Evolutionary conservation across 2,329 filamentous ascomycete species (phyloP).

Genomic region (Mycosphaerella sp.): DNA sequence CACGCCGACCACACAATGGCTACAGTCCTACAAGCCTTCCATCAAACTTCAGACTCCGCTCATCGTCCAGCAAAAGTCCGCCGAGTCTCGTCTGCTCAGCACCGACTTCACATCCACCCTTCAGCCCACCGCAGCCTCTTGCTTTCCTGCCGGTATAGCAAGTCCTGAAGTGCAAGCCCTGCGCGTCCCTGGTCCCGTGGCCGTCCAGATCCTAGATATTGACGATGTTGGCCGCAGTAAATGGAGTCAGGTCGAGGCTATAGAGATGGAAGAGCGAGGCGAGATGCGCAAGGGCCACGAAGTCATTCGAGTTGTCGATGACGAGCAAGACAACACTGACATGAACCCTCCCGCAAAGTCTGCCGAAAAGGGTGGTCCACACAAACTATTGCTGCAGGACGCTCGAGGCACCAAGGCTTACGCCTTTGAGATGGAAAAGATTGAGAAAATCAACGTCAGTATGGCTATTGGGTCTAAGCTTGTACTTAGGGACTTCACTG

Average conservation of each 20-base stretch:
- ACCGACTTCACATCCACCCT: slow-evolving; percentile 65
- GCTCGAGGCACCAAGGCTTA: slow-evolving; percentile 61
- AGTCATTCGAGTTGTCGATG: slow-evolving; percentile 65
- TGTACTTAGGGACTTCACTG: slow-evolving; percentile 58
- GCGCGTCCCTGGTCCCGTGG: slow-evolving; percentile 54
- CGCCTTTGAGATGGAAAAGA: slow-evolving; percentile 62
- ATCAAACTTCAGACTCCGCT: slow-evolving; percentile 54
- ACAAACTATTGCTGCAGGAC: slow-evolving; percentile 80
- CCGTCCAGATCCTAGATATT: slow-evolving; percentile 78
- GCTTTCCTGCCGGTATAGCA: slow-evolving; percentile 54
- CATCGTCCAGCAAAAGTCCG: slow-evolving; percentile 68
- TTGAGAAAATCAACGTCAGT: slow-evolving; percentile 57
- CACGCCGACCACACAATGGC: slow-evolving; percentile 54
- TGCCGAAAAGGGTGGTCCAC: slow-evolving; percentile 49
- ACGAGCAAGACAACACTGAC: slow-evolving; percentile 42
- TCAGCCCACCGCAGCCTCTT: slow-evolving; percentile 34
- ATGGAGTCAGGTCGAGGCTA: slow-evolving; percentile 81
- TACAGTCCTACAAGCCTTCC: slow-evolving; percentile 55
- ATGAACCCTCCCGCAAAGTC: slow-evolving; percentile 14
- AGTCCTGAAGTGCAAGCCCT: slow-evolving; percentile 51
- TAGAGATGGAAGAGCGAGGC: slow-evolving; percentile 66
- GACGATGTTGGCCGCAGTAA: slow-evolving; percentile 73
- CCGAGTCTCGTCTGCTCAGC: slow-evolving; percentile 70
- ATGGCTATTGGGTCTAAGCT: slow-evolving; percentile 77
- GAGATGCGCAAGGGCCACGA: slow-evolving; percentile 71